Evolutionary conservation across 2,329 filamentous ascomycete genomes (phyloP), one percentile per base, ranked within the genome.

Genomic region (Decorospora gaudefroyi): DNA sequence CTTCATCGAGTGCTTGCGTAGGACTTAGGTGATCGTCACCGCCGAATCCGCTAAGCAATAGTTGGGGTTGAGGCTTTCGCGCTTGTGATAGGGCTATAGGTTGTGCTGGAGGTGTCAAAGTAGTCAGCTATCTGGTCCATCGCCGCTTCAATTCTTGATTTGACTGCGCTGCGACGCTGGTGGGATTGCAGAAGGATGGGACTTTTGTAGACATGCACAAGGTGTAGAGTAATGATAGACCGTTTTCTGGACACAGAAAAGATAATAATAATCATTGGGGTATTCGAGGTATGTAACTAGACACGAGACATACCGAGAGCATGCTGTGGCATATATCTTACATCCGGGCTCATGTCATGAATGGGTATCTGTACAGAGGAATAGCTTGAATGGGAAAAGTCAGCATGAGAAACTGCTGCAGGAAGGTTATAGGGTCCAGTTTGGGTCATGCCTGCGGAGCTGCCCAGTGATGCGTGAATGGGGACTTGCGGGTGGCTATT

Each of bases 271-370:
- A 47, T 64, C 53, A 59, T 61, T 66, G 59, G 58, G 56, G 54
- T 62, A 60, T 65, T 58, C 39, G 52, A 57, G 48, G 55, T 60
- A 55, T 58, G 47, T 59, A 63, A 67, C 64, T 68, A 70, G 57
- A 70, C 61, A 62, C 62, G 67, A 60, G 66, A 70, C 67, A 69
- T 70, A 70, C 67, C 65, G 52, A 68, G 66, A 55, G 64, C 61
- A 60, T 64, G 64, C 48, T 67, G 64, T 43, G 63, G 60, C 59
- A 69, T 60, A 62, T 68, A 68, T 46, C 67, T 67, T 63, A 67
- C 65, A 65, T 68, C 62, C 46, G 59, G 49, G 49, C 49, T 57
- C 32, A 62, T 50, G 60, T 68, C 57, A 67, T 66, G 57, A 48
- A 57, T 52, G 57, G 66, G 65, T 63, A 69, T 67, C 58, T 68